Evolutionary conservation across 2,329 filamentous ascomycete species (phyloP), one percentile per base, ranked within the genome.

Genomic region (Madurella mycetomatis): DNA sequence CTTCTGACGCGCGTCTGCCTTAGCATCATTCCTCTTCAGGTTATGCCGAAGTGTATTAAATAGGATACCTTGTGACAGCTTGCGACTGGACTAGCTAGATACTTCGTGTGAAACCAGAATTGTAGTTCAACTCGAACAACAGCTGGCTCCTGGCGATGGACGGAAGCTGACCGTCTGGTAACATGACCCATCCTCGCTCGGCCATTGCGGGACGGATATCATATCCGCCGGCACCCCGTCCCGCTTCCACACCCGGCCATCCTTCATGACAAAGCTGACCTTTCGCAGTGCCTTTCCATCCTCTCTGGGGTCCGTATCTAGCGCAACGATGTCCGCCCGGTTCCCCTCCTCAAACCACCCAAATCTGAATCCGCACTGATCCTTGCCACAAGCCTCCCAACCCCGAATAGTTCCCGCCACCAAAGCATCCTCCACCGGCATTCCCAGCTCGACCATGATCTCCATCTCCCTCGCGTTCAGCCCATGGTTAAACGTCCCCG

Each of bases 191-290:
- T 60, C 51, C 16, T 61, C 55, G 2, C 49, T 41, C 18, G 54
- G 54, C 58, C 61, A 64, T 41, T 54, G 39, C 8, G 58, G 50
- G 5, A 49, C 39, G 13, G 31, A 9, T 8, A 60, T 46, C 61
- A 64, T 62, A 42, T 55, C 61, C 9, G 64, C 58, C 7, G 67
- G 54, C 30, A 55, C 57, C 2, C 70, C 67, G 5, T 66, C 63
- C 39, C 60, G 34, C 51, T 64, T 64, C 71, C 76, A 81, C 9
- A 81, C 67, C 47, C 62, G 70, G 1, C 71, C 79, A 60, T 83
- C 79, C 62, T 82, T 83, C 78, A 83, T 82, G 16, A 82, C 79
- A 62, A 81, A 81, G 49, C 64, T 69, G 1, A 82, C 75, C 54
- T 70, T 73, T 49, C 78, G 70, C 31, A 83, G 55, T 1, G 73